Conservation (phyloP, 2,329 filamentous ascomycete species). For the Talaromyces piceae region DNA sequence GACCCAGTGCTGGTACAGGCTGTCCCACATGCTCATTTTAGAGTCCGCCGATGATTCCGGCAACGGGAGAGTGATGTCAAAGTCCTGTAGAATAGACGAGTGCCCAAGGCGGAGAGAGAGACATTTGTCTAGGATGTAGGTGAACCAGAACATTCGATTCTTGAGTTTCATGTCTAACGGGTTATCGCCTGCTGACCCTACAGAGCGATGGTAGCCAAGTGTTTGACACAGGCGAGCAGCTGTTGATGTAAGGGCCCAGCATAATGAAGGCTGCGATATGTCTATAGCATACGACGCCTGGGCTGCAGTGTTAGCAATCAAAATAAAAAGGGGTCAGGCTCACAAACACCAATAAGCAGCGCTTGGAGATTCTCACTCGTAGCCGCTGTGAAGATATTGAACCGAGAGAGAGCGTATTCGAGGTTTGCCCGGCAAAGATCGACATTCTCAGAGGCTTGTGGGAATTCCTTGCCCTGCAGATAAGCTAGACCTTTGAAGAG, state of each 20-base stretch:
- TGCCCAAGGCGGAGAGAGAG: slow-evolving; percentile 54
- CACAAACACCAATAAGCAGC: slow-evolving; percentile 50
- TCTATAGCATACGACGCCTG: slow-evolving; percentile 58
- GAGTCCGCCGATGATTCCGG: slow-evolving; percentile 18
- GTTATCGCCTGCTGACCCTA: slow-evolving; percentile 21
- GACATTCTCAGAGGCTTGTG: slow-evolving; percentile 18
- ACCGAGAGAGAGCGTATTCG: slow-evolving; percentile 38
- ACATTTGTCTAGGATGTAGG: slow-evolving; percentile 53
- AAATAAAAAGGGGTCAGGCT: slow-evolving; percentile 14
- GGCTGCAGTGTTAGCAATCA: slow-evolving; percentile 18
- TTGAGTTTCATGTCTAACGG: slow-evolving; percentile 20
- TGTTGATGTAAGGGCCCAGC: slow-evolving; percentile 55
- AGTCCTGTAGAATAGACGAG: slow-evolving; percentile 51
- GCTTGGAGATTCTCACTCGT: slow-evolving; percentile 52
- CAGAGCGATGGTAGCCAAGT: slow-evolving; percentile 52
- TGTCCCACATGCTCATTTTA: slow-evolving; percentile 31
- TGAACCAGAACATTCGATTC: slow-evolving; percentile 49
- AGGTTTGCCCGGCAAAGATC: slow-evolving; percentile 38
- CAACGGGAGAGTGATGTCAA: slow-evolving; percentile 49
- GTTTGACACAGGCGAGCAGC: slow-evolving; percentile 56
- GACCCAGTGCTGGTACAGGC: slow-evolving; percentile 49
- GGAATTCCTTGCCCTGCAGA: slow-evolving; percentile 19
- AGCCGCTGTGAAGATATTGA: slow-evolving; percentile 52
- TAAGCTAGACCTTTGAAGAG: slow-evolving; percentile 23
- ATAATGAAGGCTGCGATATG: slow-evolving; percentile 54